phyloP scores from a whole-genome alignment of 148 eudicot species.

The Tetragonia tetragonoides region DNA sequence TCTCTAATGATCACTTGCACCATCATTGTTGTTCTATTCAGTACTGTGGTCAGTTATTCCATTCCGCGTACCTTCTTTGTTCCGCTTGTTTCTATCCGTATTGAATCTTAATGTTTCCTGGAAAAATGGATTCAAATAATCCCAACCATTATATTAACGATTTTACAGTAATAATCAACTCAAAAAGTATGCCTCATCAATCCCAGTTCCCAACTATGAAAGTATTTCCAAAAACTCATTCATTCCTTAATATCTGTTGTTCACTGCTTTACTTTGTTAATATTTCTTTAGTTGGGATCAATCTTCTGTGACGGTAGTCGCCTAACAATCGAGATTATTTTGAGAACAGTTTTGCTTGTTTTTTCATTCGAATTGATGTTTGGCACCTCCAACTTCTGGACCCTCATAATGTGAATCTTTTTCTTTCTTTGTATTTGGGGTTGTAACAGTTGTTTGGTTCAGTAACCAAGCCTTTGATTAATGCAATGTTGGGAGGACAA shows the following conservation, averaged over 20 bases:
- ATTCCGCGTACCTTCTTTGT: not conserved
- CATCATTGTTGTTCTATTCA: slow-evolving; percentile 72
- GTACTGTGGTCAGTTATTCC: slow-evolving; percentile 72
- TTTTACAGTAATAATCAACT: too few species aligned
- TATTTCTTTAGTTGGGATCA: too few species aligned
- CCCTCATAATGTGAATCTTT: not conserved
- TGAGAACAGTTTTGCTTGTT: not conserved
- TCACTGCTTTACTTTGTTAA: too few species aligned
- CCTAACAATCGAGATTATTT: too few species aligned
- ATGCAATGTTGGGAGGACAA: slow-evolving; percentile 41
- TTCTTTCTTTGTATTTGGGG: not conserved
- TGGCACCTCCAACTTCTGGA: not conserved
- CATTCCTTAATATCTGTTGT: too few species aligned
- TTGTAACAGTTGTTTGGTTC: slow-evolving; percentile 58
- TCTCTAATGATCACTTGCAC: slow-evolving; percentile 75
- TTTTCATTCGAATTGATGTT: not conserved
- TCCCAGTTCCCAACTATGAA: too few species aligned
- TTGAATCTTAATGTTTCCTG: not conserved
- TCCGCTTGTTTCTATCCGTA: not conserved
- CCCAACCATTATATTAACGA: too few species aligned
- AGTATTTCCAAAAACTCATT: too few species aligned
- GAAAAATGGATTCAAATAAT: too few species aligned
- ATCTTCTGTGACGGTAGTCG: too few species aligned
- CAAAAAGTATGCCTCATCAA: too few species aligned
- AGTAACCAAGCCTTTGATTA: slow-evolving; percentile 57